Conservation (phyloP, 202 grass and related monocot genomes). For the Cymbopogon flexuosus region DNA sequence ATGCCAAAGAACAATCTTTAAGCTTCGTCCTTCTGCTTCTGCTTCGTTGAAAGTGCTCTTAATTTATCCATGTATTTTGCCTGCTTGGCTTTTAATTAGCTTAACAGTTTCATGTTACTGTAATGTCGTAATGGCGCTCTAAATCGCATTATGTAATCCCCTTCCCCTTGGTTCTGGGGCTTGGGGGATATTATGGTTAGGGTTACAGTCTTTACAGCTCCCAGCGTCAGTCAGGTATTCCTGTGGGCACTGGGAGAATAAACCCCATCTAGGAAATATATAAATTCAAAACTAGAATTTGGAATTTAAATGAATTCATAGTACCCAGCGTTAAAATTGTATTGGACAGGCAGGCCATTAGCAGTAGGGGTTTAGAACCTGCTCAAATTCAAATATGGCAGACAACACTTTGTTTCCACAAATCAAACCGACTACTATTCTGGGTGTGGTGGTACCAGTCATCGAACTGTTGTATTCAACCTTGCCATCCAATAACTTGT, state of each 20-base stretch:
- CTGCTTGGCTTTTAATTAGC: background rate
- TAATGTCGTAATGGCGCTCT: background rate
- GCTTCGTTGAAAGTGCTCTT: background rate
- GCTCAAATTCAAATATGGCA: background rate
- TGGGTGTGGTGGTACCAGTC: background rate
- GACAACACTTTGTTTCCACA: background rate
- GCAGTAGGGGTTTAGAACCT: background rate
- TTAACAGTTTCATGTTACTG: background rate
- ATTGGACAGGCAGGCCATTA: background rate
- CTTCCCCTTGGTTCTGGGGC: background rate
- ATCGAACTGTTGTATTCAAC: background rate
- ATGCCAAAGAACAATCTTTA: background rate
- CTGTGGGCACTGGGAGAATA: background rate
- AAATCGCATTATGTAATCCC: background rate
- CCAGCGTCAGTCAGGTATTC: background rate
- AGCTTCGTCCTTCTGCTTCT: background rate
- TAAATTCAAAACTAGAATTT: background rate
- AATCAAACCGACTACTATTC: background rate
- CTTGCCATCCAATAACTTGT: background rate
- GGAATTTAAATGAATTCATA: background rate
- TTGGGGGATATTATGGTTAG: background rate
- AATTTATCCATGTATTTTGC: background rate
- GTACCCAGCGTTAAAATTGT: background rate
- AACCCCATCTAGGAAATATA: background rate
- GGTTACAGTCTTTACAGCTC: background rate